Conservation (phyloP, 2,329 filamentous ascomycete species). For the Epichloe typhina region DNA sequence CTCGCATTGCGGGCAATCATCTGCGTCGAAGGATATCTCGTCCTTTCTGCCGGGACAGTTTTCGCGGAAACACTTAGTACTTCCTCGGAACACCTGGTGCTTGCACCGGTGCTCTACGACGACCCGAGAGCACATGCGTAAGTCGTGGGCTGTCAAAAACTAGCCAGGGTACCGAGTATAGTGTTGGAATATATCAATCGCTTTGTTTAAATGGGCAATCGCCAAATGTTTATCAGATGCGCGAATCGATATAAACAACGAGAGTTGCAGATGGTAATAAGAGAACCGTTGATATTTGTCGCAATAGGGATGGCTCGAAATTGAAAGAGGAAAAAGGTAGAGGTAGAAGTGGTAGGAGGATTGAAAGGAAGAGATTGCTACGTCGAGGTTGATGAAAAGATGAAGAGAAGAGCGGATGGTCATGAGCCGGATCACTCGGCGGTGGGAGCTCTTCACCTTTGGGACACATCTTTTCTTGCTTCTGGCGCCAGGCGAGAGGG, state of each 20-base stretch:
- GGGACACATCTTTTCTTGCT: neutral
- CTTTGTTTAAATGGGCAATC: neutral
- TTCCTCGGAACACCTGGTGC: constrained; percentile 22
- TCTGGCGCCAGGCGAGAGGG: neutral
- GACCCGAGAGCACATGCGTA: constrained; percentile 20
- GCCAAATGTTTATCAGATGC: neutral
- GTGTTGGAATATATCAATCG: neutral
- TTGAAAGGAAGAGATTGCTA: neutral
- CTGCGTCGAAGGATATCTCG: constrained; percentile 16
- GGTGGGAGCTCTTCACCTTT: constrained; percentile 1
- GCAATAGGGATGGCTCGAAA: neutral
- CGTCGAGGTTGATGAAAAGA: neutral
- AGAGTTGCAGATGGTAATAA: neutral
- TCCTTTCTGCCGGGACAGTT: constrained; percentile 19
- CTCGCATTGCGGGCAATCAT: constrained; percentile 24
- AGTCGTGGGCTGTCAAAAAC: neutral
- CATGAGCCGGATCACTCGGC: constrained; percentile 3
- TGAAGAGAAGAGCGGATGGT: neutral
- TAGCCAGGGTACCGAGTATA: no score
- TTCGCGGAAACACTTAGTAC: constrained; percentile 21
- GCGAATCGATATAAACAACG: neutral
- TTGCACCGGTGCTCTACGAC: constrained; percentile 24
- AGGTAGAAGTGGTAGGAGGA: neutral
- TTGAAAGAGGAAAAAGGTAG: neutral
- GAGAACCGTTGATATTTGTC: neutral